These are phyloP conservation scores for Cochliopodium minus DNA, from an alignment of 208 protist genomes.

Conservation along the genomic window DNA sequence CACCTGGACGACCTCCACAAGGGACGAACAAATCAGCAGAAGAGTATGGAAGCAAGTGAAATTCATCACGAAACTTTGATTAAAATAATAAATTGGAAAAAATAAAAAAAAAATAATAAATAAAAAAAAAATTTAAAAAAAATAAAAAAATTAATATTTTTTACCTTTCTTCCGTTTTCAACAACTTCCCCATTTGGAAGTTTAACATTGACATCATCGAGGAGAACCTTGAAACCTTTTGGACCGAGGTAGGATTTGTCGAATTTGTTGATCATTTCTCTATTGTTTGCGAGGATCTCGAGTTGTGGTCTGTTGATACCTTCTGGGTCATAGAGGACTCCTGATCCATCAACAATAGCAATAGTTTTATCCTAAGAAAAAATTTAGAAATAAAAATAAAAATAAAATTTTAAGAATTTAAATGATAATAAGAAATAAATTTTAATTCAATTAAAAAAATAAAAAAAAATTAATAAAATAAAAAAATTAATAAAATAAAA, in stretches of 20 bases:
- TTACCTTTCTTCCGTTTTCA: constrained; percentile 38
- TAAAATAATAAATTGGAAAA: too few species aligned
- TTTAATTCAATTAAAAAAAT: too few species aligned
- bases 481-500: background rate
- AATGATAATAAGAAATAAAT: background rate
- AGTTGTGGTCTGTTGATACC: constrained; percentile 66
- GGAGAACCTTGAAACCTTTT: constrained; percentile 66
- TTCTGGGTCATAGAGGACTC: constrained; percentile 72
- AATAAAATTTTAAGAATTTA: too few species aligned
- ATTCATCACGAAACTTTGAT: constrained; percentile 69
- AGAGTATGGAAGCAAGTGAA: constrained; percentile 62
- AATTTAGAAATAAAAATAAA: too few species aligned
- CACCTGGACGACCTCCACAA: constrained; percentile 77
- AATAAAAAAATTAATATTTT: background rate
- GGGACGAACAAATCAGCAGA: constrained; percentile 78
- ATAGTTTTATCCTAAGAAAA: constrained; percentile 69
- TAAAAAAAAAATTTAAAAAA: constrained; percentile 9
- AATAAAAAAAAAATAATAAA: too few species aligned
- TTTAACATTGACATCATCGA: constrained; percentile 55
- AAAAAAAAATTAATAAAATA: background rate
- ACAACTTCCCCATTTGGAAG: constrained; percentile 58
- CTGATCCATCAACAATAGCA: constrained; percentile 71
- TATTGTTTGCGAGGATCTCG: constrained; percentile 42
- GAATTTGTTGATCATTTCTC: constrained; percentile 60
- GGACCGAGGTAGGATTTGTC: constrained; percentile 51